phyloP scores from a whole-genome alignment of 1,284 basidiomycete genomes.

The Papiliotrema nemorosa region DNA sequence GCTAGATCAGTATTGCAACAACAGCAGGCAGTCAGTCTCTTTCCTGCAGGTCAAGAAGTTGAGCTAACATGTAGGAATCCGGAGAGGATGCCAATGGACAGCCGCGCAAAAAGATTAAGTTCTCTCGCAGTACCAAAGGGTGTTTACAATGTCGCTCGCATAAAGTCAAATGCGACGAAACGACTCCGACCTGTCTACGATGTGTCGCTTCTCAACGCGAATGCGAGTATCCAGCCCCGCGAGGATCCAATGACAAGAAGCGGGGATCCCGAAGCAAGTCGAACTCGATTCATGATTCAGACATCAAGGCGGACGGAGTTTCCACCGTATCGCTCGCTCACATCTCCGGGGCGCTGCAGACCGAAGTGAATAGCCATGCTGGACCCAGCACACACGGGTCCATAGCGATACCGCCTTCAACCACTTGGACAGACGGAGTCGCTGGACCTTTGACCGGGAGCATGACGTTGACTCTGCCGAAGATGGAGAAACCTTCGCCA shows the following conservation, averaged over 20 bases:
- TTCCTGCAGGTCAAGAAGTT: too few species aligned
- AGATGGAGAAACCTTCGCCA: not conserved
- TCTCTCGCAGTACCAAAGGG: constrained; percentile 21
- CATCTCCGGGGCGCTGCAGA: not conserved
- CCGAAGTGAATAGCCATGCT: too few species aligned
- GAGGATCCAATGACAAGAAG: constrained; percentile 5
- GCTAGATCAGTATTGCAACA: constrained; percentile 18
- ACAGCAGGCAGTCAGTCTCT: not conserved
- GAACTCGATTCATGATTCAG: not conserved
- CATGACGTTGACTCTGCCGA: too few species aligned
- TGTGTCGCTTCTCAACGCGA: constrained; percentile 21
- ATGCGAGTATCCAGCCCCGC: constrained; percentile 19
- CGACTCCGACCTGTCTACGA: constrained; percentile 20
- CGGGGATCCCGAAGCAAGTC: constrained; percentile 1
- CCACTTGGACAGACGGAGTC: too few species aligned
- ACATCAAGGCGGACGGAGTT: too few species aligned
- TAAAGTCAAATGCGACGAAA: constrained; percentile 34
- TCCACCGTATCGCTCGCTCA: not conserved
- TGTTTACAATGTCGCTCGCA: constrained; percentile 20
- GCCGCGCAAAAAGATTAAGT: constrained; percentile 15
- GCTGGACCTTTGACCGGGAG: too few species aligned
- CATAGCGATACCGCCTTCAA: too few species aligned
- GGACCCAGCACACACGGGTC: too few species aligned
- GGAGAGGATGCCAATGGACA: not conserved
- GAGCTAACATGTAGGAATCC: too few species aligned